Percentiles rank a stretch among this genome's conserved stretches.
phyloP scores from a whole-genome alignment of 208 protist species.

The Leishmania guyanensis region DNA sequence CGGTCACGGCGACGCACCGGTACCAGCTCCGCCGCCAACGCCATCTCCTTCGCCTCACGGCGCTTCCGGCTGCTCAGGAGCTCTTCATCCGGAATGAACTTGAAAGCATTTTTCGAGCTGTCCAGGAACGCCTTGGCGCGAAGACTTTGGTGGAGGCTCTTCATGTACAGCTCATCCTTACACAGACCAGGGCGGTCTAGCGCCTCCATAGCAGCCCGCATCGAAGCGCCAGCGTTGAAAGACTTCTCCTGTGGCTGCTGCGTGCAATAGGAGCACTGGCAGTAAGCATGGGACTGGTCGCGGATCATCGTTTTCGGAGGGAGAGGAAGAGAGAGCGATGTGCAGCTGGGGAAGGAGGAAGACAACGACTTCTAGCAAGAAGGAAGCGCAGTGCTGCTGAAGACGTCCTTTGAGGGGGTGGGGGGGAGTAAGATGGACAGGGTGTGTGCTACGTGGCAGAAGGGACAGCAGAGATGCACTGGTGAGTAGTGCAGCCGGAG shows the following conservation, averaged over 20 bases:
- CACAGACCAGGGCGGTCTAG: constrained; percentile 38
- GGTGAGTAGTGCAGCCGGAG: neutral
- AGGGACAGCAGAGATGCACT: neutral
- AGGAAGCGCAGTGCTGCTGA: neutral
- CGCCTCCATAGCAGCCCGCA: constrained; percentile 41
- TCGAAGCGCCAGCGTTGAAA: constrained; percentile 24
- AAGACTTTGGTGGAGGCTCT: constrained; percentile 62
- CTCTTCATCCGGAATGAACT: constrained; percentile 84
- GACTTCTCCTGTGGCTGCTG: constrained; percentile 34
- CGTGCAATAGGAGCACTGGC: constrained; percentile 79
- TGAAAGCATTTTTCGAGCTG: constrained; percentile 69
- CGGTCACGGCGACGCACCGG: constrained; percentile 87
- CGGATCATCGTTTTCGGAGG: constrained; percentile 55
- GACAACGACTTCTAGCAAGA: neutral
- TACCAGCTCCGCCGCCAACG: constrained; percentile 54
- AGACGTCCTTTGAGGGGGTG: neutral
- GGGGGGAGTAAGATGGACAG: neutral
- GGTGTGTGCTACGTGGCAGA: neutral
- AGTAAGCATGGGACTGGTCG: constrained; percentile 79
- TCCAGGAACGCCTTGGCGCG: constrained; percentile 53
- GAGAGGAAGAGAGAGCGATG: neutral
- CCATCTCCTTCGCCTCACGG: constrained; percentile 65
- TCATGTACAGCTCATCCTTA: constrained; percentile 80
- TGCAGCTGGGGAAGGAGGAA: neutral
- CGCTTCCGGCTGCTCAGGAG: constrained; percentile 75